Conservation (phyloP, 2,329 filamentous ascomycete species). For the Epichloe gansuensis region DNA sequence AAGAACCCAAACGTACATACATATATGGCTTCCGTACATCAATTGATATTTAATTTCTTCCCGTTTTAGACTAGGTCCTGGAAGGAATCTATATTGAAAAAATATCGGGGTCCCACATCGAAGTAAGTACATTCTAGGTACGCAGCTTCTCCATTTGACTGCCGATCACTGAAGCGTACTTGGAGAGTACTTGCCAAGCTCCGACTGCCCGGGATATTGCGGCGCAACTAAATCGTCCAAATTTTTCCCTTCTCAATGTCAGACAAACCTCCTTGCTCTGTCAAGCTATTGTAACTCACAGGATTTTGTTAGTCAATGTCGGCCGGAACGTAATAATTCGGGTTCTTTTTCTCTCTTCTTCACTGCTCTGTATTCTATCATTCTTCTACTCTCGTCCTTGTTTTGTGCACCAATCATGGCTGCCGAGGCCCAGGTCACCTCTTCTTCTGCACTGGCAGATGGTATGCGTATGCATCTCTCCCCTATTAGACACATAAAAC, state of each 20-base stretch:
- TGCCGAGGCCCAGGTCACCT: conserved; percentile 15
- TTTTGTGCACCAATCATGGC: conserved; percentile 17
- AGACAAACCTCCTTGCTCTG: background rate
- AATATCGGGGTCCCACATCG: conserved; percentile 2
- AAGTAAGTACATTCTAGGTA: conserved; percentile 1
- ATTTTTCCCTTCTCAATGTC: conserved; percentile 12
- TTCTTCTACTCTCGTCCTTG: conserved; percentile 5
- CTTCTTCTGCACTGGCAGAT: conserved; percentile 15
- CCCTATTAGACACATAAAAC: background rate
- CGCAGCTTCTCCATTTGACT: background rate
- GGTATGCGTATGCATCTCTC: conserved; percentile 7
- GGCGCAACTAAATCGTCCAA: conserved; percentile 14
- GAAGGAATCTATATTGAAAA: background rate
- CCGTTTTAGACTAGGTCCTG: conserved; percentile 14
- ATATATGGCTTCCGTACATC: too few relatives aligned
- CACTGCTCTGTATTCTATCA: conserved; percentile 9
- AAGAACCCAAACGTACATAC: too few relatives aligned
- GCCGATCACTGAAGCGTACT: background rate
- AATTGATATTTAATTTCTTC: conserved; percentile 18
- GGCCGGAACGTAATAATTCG: conserved; percentile 16
- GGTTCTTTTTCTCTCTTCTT: conserved; percentile 10
- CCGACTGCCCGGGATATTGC: conserved; percentile 17
- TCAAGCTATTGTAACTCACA: conserved; percentile 1
- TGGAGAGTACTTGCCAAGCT: conserved; percentile 2
- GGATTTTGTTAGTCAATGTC: conserved; percentile 13